Evolutionary conservation across 805 yeast genomes (phyloP).

Genomic region (Isabelozyma rhagii): DNA sequence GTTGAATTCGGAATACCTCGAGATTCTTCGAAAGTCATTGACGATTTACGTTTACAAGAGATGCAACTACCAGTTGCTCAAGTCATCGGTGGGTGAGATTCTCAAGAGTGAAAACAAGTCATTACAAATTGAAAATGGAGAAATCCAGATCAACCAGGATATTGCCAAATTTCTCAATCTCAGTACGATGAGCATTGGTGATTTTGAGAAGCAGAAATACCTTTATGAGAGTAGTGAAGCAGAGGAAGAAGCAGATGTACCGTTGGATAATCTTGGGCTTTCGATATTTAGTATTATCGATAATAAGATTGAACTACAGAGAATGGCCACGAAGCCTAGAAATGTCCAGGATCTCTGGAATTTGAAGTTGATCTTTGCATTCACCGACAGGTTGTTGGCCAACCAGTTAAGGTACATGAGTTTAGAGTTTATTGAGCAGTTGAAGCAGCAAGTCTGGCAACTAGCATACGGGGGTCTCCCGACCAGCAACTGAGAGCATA

Average conservation of each 20-base stretch:
- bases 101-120: constrained; percentile 33
- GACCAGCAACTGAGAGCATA: no score
- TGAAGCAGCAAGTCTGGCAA: constrained; percentile 45
- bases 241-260: constrained; percentile 11
- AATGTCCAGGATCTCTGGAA: constrained; percentile 60
- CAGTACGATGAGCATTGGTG: constrained; percentile 18
- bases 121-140: constrained; percentile 23
- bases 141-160: constrained; percentile 21
- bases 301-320: constrained; percentile 49
- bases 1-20: constrained; percentile 38
- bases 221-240: constrained; percentile 20
- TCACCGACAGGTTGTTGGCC: constrained; percentile 43
- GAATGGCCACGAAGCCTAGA: constrained; percentile 39
- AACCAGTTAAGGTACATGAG: constrained; percentile 44
- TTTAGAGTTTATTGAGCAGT: constrained; percentile 48
- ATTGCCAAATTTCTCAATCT: constrained; percentile 20
- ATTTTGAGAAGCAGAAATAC: constrained; percentile 29
- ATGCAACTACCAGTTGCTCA: constrained; percentile 36
- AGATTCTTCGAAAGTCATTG: constrained; percentile 39
- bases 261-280: constrained; percentile 27
- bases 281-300: constrained; percentile 49
- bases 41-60: constrained; percentile 53
- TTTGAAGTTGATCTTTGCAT: constrained; percentile 58
- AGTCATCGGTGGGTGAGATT: constrained; percentile 28
- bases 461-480: not conserved